phyloP scores from a whole-genome alignment of 306 rosid genomes.

The Sophora flavescens region DNA sequence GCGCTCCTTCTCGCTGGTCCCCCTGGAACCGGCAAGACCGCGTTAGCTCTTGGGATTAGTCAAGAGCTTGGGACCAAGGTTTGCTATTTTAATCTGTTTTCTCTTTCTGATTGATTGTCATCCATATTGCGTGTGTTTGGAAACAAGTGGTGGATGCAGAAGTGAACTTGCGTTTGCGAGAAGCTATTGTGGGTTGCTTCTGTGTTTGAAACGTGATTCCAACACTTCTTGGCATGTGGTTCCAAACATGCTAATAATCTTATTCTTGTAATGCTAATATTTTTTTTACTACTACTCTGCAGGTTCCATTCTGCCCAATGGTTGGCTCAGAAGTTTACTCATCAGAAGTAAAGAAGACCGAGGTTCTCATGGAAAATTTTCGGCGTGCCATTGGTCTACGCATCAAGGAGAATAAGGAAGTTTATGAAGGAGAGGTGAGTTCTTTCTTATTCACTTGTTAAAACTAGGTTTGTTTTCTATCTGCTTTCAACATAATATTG shows the following conservation, averaged over 20 bases:
- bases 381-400: conserved; percentile 91
- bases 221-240: no score
- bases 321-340: conserved; percentile 98
- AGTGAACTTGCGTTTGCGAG: no score
- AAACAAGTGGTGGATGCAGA: no score
- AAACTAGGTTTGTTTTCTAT: conserved; percentile 21
- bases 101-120: not conserved
- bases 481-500: conserved; percentile 24
- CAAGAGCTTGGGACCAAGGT: conserved; percentile 99
- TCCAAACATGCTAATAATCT: no score
- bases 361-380: conserved; percentile 93
- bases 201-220: no score
- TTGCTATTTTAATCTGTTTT: not conserved
- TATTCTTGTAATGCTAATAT: not conserved
- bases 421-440: conserved; percentile 97
- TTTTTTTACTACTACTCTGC: conserved; percentile 9
- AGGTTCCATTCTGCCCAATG: conserved; percentile 99
- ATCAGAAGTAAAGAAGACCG: conserved; percentile 96
- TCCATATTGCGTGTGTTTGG: not conserved
- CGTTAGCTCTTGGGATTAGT: conserved; percentile 89
- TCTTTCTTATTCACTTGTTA: conserved; percentile 2
- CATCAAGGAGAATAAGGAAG: conserved; percentile 97
- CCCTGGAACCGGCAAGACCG: conserved; percentile 98
- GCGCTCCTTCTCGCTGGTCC: conserved; percentile 99
- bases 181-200: no score